Evolutionary conservation across 2,329 filamentous ascomycete species (phyloP).

Genomic region (Emydomyces testavorans): DNA sequence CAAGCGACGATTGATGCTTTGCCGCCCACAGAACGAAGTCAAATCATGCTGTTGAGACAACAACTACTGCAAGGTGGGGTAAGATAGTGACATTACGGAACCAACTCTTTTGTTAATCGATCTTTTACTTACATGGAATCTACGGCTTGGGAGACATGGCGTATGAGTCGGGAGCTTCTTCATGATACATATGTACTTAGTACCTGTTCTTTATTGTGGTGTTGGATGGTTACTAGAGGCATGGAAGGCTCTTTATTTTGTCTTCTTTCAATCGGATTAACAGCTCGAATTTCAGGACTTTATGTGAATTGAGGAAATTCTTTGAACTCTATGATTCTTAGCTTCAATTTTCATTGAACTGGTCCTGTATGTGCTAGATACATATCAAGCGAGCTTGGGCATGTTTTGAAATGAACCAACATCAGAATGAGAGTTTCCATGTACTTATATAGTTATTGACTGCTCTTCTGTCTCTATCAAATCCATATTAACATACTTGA

Average conservation of each 20-base stretch:
- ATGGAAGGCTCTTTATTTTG: not conserved
- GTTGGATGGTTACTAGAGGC: not conserved
- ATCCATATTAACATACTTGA: too few species aligned
- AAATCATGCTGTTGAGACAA: slow-evolving; percentile 67
- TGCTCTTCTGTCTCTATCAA: too few species aligned
- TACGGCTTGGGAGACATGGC: not conserved
- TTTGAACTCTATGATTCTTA: too few species aligned
- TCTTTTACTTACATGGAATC: not conserved
- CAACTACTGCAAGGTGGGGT: slow-evolving; percentile 72
- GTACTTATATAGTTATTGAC: too few species aligned
- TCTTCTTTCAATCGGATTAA: not conserved
- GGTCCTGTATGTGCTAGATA: too few species aligned
- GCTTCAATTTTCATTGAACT: too few species aligned
- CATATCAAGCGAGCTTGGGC: too few species aligned
- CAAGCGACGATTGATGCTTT: slow-evolving; percentile 70
- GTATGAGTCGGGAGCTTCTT: too few species aligned
- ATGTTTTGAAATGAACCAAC: too few species aligned
- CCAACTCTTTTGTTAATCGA: not conserved
- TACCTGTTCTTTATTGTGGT: not conserved
- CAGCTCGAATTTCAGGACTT: not conserved
- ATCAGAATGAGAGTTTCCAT: too few species aligned
- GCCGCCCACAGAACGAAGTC: slow-evolving; percentile 60
- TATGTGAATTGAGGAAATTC: not conserved
- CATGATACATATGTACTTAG: not conserved
- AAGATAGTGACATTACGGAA: slow-evolving; percentile 55